phyloP scores from a whole-genome alignment of 2,329 filamentous ascomycete species.

The Apiospora marii region DNA sequence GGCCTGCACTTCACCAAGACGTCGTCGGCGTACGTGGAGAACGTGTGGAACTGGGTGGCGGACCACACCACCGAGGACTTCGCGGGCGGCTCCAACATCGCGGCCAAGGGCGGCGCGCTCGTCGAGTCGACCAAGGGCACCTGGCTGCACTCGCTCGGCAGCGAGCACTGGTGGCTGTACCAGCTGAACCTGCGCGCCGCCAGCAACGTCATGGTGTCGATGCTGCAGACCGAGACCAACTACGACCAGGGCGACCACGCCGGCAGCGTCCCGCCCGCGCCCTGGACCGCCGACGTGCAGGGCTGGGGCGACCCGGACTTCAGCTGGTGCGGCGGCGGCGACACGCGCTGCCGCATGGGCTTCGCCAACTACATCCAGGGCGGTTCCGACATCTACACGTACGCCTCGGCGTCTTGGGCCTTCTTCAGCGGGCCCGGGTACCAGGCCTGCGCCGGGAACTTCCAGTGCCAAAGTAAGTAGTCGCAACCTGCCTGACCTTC shows the following conservation, averaged over 20 bases:
- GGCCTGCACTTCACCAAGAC: constrained; percentile 55
- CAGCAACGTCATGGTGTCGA: constrained; percentile 56
- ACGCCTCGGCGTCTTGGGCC: constrained; percentile 52
- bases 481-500: background rate
- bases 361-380: constrained; percentile 52
- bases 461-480: constrained; percentile 44
- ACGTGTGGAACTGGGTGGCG: constrained; percentile 60
- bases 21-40: constrained; percentile 62
- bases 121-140: constrained; percentile 55
- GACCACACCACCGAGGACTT: constrained; percentile 54
- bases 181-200: constrained; percentile 62
- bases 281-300: constrained; percentile 47
- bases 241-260: constrained; percentile 54
- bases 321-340: constrained; percentile 46
- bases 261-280: constrained; percentile 41
- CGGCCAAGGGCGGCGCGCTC: constrained; percentile 56
- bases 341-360: constrained; percentile 53
- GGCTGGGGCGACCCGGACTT: constrained; percentile 54
- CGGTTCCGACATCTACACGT: constrained; percentile 50
- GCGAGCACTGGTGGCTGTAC: constrained; percentile 66
- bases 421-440: constrained; percentile 52
- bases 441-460: constrained; percentile 43
- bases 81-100: constrained; percentile 54
- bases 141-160: constrained; percentile 60
- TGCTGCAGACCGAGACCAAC: constrained; percentile 64